Evolutionary conservation across 2,329 filamentous ascomycete genomes (phyloP).

Genomic region (Bertia moriformis): DNA sequence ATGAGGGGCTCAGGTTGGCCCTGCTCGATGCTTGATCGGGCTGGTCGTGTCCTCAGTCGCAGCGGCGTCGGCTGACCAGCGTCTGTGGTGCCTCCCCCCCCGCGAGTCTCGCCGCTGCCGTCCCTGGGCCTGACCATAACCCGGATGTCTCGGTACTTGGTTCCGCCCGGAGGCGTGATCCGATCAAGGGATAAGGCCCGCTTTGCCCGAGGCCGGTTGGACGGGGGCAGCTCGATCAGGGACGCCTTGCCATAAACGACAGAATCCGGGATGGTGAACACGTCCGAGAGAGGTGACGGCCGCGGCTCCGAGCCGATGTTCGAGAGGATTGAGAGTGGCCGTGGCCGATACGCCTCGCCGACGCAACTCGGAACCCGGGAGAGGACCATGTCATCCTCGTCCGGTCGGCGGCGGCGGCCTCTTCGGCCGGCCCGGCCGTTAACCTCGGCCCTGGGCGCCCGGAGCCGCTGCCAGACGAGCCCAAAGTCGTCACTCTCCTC

Average conservation of each 20-base stretch:
- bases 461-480: background rate
- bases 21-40: no score
- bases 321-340: conserved; percentile 5
- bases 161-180: no score
- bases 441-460: conserved; percentile 8
- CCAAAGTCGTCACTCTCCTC: conserved; percentile 1
- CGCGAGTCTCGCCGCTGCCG: no score
- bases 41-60: no score
- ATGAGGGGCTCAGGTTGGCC: no score
- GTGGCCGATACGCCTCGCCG: conserved; percentile 15
- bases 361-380: conserved; percentile 15
- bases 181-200: conserved; percentile 22
- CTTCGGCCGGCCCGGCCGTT: no score
- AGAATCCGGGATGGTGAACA: conserved; percentile 17
- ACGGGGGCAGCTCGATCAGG: conserved; percentile 18
- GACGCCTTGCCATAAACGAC: conserved; percentile 24
- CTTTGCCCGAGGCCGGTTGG: conserved; percentile 9
- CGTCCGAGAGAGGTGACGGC: conserved; percentile 17
- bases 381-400: conserved; percentile 7
- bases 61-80: background rate
- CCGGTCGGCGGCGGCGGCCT: conserved; percentile 15
- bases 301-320: conserved; percentile 7
- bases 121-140: no score
- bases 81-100: background rate
- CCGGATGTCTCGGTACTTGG: background rate